phyloP scores from a whole-genome alignment of 2,329 filamentous ascomycete species.

The Trichoderma sp. region DNA sequence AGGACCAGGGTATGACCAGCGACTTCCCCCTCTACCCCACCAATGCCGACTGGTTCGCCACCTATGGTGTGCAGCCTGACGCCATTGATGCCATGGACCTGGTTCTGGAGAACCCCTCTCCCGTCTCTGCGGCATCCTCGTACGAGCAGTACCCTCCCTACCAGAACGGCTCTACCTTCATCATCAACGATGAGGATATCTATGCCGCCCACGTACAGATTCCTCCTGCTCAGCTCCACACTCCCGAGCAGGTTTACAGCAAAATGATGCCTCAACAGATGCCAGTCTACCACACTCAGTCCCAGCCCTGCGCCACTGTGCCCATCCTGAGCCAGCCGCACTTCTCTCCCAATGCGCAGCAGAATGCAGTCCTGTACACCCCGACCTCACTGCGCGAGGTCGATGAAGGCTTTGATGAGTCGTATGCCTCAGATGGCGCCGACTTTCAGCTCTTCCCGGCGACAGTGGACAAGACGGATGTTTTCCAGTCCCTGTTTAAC shows the following conservation, averaged over 20 bases:
- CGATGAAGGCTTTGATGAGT: conserved; percentile 64
- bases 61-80: conserved; percentile 32
- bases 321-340: conserved; percentile 39
- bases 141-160: conserved; percentile 58
- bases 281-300: conserved; percentile 29
- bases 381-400: conserved; percentile 58
- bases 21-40: conserved; percentile 51
- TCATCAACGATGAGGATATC: conserved; percentile 58
- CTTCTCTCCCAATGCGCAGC: conserved; percentile 66
- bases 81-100: conserved; percentile 42
- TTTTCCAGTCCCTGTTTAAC: conserved; percentile 47
- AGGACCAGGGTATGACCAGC: conserved; percentile 41
- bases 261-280: conserved; percentile 46
- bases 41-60: conserved; percentile 44
- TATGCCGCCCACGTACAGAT: conserved; percentile 58
- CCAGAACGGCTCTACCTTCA: conserved; percentile 59
- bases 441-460: conserved; percentile 65
- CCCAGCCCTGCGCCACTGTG: conserved; percentile 27
- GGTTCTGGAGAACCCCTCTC: conserved; percentile 38
- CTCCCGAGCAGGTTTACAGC: conserved; percentile 39
- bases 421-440: conserved; percentile 41
- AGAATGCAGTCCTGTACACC: conserved; percentile 66
- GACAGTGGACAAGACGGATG: conserved; percentile 39
- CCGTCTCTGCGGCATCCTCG: conserved; percentile 34
- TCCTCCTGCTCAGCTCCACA: conserved; percentile 48